Base-by-base conservation (phyloP, 441 rosid species). In the Eutrema salsugineum region DNA sequence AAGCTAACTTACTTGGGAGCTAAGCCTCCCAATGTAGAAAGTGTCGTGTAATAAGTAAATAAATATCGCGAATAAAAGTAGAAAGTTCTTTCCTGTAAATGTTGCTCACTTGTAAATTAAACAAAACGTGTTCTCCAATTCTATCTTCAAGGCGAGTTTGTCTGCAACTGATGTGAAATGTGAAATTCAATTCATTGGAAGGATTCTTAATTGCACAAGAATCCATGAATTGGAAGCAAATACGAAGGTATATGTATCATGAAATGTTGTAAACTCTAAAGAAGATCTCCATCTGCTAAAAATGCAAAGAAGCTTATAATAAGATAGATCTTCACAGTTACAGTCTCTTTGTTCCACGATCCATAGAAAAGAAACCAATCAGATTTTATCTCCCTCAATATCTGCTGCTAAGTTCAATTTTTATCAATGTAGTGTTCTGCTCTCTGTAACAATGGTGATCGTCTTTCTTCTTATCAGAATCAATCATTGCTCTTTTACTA, bases 61-160 rank as follows among this genome's bases (percentile, higher is more conserved):
- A 30, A 42, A 22, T 68, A 4, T 39, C 63, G 77, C 27, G 16
- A 72, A 65, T 47, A 73, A 65, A 32, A 61, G 3, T 61, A 68
- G 58, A 47, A 61, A 61, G 44, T 36, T 36, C 36, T 1, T 14
- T 27, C 2, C 5, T 68, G 73, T 68, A 68, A 60, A 75, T 75
- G 24, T 60, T 51, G 17, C 62, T 44, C 42, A 39, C 16, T 6
- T 75, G 73, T 67, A 75, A 68, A 61, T 75, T 44, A 60, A 68
- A 43, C 58, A 75, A 4, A 67, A 51, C 38, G 3, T 8, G 1
- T 57, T 58, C 72, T 56, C 43, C 36, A 22, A 22, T 22, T 22
- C 24, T 22, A n/a, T n/a, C n/a, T n/a, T n/a, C n/a, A n/a, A n/a
- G n/a, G n/a, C n/a, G n/a, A n/a, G n/a, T n/a, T n/a, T n/a, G n/a